phyloP scores from a whole-genome alignment of 371 early-diverging fungal species.

The Mortierella sp. region DNA sequence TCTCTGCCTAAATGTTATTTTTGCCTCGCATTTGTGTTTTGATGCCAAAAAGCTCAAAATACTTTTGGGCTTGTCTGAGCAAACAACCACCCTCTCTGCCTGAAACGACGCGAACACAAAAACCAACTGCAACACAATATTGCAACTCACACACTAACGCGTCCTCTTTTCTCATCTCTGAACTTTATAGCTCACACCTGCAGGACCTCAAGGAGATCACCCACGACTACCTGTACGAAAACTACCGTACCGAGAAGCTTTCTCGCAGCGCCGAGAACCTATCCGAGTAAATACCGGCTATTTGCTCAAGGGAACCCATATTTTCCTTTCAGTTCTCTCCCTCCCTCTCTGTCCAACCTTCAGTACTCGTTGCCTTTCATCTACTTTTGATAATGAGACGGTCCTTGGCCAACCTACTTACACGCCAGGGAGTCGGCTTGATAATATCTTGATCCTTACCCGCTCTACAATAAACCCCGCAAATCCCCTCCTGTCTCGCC shows the following conservation, averaged over 20 bases:
- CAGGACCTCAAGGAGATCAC: slow-evolving; percentile 96
- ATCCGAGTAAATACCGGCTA: slow-evolving; percentile 57
- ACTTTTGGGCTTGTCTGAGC: no score
- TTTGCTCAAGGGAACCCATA: background rate
- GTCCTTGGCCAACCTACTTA: no score
- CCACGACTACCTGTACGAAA: slow-evolving; percentile 94
- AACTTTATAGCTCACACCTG: slow-evolving; percentile 84
- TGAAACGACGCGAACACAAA: no score
- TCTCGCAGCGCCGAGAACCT: slow-evolving; percentile 72
- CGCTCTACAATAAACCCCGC: no score
- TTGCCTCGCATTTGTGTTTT: slow-evolving; percentile 20
- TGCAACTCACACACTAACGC: background rate
- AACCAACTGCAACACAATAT: no score
- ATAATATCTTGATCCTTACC: no score
- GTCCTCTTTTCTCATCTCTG: background rate
- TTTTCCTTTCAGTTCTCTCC: no score
- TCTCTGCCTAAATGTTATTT: slow-evolving; percentile 1
- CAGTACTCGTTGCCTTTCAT: no score
- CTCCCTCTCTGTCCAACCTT: background rate
- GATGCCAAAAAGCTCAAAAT: background rate
- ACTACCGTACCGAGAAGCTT: slow-evolving; percentile 96
- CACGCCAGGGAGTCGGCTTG: no score
- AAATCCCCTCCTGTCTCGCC: no score
- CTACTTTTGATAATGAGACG: no score
- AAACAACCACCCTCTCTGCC: no score